phyloP scores from a whole-genome alignment of 768 basidiomycete genomes.

The Botryobasidium botryosum region DNA sequence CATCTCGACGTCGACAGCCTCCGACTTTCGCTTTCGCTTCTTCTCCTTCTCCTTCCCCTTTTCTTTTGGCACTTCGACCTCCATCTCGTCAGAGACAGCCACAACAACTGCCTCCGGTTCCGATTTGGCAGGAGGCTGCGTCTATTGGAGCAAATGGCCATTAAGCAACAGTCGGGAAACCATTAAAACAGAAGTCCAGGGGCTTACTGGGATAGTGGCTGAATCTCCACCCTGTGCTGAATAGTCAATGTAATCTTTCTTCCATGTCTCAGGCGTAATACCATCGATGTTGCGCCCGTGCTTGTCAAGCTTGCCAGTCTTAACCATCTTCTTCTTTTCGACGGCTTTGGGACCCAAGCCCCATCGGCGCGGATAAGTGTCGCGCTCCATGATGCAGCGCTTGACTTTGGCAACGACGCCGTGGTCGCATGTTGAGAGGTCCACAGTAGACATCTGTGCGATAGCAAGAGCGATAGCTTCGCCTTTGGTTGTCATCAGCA shows the following conservation, averaged over 20 bases:
- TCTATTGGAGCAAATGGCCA: constrained; percentile 12
- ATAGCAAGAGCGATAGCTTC: constrained; percentile 91
- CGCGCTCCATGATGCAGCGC: constrained; percentile 98
- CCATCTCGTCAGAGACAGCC: constrained; percentile 16
- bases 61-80: constrained; percentile 12
- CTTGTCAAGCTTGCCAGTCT: constrained; percentile 93
- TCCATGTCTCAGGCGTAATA: constrained; percentile 83
- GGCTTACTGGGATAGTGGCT: constrained; percentile 10
- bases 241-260: constrained; percentile 85
- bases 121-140: constrained; percentile 14
- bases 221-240: constrained; percentile 37
- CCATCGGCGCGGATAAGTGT: constrained; percentile 96
- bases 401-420: constrained; percentile 99
- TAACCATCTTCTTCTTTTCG: constrained; percentile 96
- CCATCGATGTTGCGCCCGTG: constrained; percentile 81
- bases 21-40: constrained; percentile 32
- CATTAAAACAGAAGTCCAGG: constrained; percentile 6
- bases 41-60: constrained; percentile 70
- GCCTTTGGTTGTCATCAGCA: constrained; percentile 41
- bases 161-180: constrained; percentile 13
- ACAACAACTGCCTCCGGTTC: constrained; percentile 15
- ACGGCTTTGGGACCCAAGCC: constrained; percentile 93
- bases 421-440: constrained; percentile 94
- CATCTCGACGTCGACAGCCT: constrained; percentile 14
- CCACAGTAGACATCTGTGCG: constrained; percentile 97